Base-by-base conservation (phyloP, 768 basidiomycete species). In the Myochromella boudieri region DNA sequence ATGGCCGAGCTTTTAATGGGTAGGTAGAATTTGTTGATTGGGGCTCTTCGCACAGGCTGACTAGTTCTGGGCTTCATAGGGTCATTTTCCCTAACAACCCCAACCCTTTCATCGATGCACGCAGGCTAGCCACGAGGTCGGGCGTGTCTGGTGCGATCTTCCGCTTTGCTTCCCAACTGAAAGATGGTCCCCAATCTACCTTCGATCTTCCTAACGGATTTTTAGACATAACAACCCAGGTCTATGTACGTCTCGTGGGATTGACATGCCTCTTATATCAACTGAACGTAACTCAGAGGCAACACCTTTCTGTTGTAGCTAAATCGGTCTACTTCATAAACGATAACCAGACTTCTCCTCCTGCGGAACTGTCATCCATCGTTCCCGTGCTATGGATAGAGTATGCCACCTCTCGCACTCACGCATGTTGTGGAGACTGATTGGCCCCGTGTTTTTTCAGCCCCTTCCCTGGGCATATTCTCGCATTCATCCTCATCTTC, bases 71-170 rank as follows among this genome's bases (percentile, higher is more conserved):
- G 53, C 39, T 27, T 7, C 22, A 6, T 42, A 80, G 78, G 1
- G 63, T 81, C 3, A 53, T 77, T 1, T 81, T 81, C 55, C 32
- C 59, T n/a, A 39, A 61, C 3, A 68, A 55, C 49, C 21, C 59
- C 2, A 65, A 80, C 53, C 49, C 68, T 0, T 83, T 80, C 55
- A 67, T 84, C 26, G 60, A 70, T 38, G 77, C 80, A 11, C 74
- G 84, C 17, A 76, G 80, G 0, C 60, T 54, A 2, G 67, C 81
- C 2, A 76, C 76, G 1, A 65, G 60, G 22, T 68, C 77, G n/a
- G 72, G 76, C n/a, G 60, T 88, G 0, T 73, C 86, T 12, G 76
- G 76, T 6, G 77, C 86, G 4, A 78, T 87, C 15, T 82, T 80
- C 52, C 74, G 71, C 8, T 67, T 67, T 39, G 84, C 84, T 2